These are phyloP conservation scores for Talaromyces borbonicus DNA, from an alignment of 495 filamentous ascomycete species.

Conservation along the genomic window DNA sequence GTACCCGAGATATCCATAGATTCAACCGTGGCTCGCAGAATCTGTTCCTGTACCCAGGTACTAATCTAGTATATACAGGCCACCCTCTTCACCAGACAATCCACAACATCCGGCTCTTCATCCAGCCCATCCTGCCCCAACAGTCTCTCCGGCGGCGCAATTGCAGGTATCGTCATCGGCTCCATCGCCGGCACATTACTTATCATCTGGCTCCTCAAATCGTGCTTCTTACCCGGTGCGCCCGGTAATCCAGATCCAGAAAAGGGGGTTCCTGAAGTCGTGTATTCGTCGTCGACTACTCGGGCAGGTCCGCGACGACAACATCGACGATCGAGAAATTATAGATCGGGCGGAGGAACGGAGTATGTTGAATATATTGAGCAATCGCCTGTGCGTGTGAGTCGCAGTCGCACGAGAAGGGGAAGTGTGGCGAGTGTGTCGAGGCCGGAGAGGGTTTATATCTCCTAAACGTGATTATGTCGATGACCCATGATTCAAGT, in stretches of 20 bases:
- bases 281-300: constrained; percentile 1
- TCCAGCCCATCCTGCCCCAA: constrained; percentile 18
- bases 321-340: constrained; percentile 12
- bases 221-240: constrained; percentile 17
- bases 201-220: constrained; percentile 40
- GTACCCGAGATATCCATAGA: no score
- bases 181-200: constrained; percentile 45
- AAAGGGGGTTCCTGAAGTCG: constrained; percentile 13
- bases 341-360: constrained; percentile 8
- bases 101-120: constrained; percentile 2
- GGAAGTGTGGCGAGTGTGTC: constrained; percentile 14
- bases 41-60: no score
- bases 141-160: constrained; percentile 43
- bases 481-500: no score
- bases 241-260: constrained; percentile 17
- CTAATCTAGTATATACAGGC: background rate
- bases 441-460: constrained; percentile 29
- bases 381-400: constrained; percentile 17
- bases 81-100: constrained; percentile 16
- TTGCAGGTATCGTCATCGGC: constrained; percentile 53
- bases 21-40: no score
- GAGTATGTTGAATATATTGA: constrained; percentile 26
- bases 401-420: constrained; percentile 15
- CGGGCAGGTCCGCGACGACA: constrained; percentile 10
- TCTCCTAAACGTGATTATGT: constrained; percentile 9